phyloP scores from a whole-genome alignment of 352 stramenopile genomes.

The Globisporangium viniferum region DNA sequence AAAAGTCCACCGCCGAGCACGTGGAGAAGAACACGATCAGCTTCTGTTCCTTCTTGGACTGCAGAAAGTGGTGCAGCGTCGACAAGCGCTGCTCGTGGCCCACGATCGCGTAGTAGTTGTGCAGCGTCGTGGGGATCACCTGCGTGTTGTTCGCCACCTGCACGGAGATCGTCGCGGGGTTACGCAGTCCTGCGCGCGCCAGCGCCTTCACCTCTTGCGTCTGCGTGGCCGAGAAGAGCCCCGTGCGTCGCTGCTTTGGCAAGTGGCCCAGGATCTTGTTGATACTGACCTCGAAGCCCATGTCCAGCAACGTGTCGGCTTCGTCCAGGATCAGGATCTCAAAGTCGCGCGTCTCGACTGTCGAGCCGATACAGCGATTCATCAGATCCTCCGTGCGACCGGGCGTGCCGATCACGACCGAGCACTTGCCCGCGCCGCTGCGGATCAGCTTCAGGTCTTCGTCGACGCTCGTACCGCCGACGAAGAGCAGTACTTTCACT shows the following conservation, averaged over 20 bases:
- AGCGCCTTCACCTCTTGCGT: constrained; percentile 96
- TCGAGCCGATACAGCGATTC: constrained; percentile 70
- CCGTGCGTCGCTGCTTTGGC: constrained; percentile 97
- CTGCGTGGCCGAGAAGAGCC: constrained; percentile 89
- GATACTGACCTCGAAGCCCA: constrained; percentile 96
- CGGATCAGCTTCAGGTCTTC: constrained; percentile 77
- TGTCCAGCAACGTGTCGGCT: constrained; percentile 98
- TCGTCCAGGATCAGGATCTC: constrained; percentile 99
- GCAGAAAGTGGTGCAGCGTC: constrained; percentile 92
- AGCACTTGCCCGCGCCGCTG: constrained; percentile 53
- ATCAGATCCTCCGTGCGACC: constrained; percentile 86
- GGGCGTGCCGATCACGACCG: constrained; percentile 80
- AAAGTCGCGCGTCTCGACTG: constrained; percentile 90
- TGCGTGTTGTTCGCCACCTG: constrained; percentile 90
- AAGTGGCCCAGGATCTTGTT: constrained; percentile 94
- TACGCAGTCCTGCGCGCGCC: constrained; percentile 94
- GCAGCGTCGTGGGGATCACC: constrained; percentile 66
- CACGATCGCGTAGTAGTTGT: constrained; percentile 96
- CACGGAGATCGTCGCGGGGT: constrained; percentile 98
- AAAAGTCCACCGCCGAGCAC: constrained; percentile 99
- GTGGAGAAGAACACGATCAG: constrained; percentile 99
- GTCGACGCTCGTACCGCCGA: constrained; percentile 88
- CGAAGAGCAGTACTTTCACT: constrained; percentile 86
- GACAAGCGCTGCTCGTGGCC: constrained; percentile 94
- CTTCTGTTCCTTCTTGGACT: constrained; percentile 84